These are phyloP conservation scores for Polytrichum formosum DNA, from an alignment of 225 moss, liverwort and hornwort genomes.

Conservation along the genomic window DNA sequence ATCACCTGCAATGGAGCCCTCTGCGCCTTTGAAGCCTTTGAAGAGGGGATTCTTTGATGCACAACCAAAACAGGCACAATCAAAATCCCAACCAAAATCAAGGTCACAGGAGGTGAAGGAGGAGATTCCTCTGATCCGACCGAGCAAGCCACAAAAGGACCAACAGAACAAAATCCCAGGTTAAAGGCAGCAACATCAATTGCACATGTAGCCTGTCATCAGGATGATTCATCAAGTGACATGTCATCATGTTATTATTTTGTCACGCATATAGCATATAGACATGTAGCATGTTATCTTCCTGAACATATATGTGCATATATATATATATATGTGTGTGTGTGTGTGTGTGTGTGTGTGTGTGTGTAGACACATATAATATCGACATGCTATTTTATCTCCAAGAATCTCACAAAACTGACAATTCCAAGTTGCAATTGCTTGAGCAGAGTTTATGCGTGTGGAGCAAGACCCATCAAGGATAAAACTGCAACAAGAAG, in stretches of 20 bases:
- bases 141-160: slow-evolving; percentile 12
- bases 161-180: slow-evolving; percentile 35
- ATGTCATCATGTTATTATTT: too few species aligned
- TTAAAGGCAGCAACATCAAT: not conserved
- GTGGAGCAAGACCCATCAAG: slow-evolving; percentile 20
- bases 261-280: too few species aligned
- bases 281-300: too few species aligned
- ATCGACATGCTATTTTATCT: too few species aligned
- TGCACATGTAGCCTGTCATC: too few species aligned
- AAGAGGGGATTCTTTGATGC: slow-evolving; percentile 63
- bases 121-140: slow-evolving; percentile 52
- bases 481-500: slow-evolving; percentile 28
- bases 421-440: too few species aligned
- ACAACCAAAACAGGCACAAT: slow-evolving; percentile 12
- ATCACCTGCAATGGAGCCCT: not conserved
- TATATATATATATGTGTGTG: not conserved
- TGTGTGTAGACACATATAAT: not conserved
- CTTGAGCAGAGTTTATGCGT: slow-evolving; percentile 28
- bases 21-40: slow-evolving; percentile 42
- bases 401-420: too few species aligned
- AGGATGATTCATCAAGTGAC: too few species aligned
- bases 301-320: too few species aligned
- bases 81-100: not conserved
- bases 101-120: slow-evolving; percentile 14
- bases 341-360: too few species aligned